These are phyloP conservation scores for Alternaria solani DNA, from an alignment of 2,329 filamentous ascomycete genomes.

Conservation along the genomic window DNA sequence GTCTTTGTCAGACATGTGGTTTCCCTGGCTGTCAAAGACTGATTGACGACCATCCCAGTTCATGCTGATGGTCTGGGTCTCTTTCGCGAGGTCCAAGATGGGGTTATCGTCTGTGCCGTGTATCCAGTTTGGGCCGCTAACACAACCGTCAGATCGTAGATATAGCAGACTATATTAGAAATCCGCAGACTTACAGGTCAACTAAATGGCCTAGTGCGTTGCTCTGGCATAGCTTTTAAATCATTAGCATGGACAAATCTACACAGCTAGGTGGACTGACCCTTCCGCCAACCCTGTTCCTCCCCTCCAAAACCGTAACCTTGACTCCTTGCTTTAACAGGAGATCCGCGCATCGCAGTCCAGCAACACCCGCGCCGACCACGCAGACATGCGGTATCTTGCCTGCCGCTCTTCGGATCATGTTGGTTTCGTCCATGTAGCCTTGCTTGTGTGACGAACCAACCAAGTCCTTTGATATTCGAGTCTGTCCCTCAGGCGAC, in stretches of 20 bases:
- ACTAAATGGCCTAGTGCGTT: slow-evolving; percentile 59
- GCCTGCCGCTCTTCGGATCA: slow-evolving; percentile 43
- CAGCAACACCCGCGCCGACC: slow-evolving; percentile 75
- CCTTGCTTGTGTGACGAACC: slow-evolving; percentile 38
- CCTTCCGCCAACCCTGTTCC: slow-evolving; percentile 72
- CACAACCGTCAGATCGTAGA: neutral
- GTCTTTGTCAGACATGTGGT: slow-evolving; percentile 56
- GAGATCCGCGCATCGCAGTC: slow-evolving; percentile 74
- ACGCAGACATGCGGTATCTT: slow-evolving; percentile 66
- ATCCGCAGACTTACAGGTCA: slow-evolving; percentile 62
- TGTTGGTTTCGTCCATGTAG: slow-evolving; percentile 31
- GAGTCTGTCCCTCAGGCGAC: slow-evolving; percentile 28
- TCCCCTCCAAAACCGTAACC: slow-evolving; percentile 74
- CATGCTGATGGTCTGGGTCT: slow-evolving; percentile 64
- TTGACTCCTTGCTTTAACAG: slow-evolving; percentile 69
- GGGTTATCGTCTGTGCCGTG: slow-evolving; percentile 77
- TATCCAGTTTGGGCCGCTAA: slow-evolving; percentile 80
- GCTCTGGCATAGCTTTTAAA: slow-evolving; percentile 58
- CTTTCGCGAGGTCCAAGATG: slow-evolving; percentile 70
- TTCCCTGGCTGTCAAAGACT: slow-evolving; percentile 66
- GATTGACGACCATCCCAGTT: slow-evolving; percentile 64
- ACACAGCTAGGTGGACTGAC: slow-evolving; percentile 49
- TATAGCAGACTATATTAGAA: neutral
- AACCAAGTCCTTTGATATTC: slow-evolving; percentile 47
- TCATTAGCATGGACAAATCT: neutral